Base-by-base conservation (phyloP, 78 protist species). In the Diacronema lutheri region DNA sequence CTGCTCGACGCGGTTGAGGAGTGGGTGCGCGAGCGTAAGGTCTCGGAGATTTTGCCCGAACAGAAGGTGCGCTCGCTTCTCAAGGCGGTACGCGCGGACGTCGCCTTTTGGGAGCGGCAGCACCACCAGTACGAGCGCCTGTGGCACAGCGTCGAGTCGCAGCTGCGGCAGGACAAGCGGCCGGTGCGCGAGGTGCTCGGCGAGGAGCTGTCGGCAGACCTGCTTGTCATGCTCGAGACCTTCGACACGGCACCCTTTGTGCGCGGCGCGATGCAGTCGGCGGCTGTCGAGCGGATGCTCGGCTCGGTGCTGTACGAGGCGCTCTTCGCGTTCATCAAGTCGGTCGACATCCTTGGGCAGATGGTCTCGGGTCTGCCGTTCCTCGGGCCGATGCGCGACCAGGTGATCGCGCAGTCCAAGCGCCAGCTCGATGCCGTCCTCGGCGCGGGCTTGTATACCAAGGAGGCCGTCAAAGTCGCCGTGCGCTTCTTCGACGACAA, bases 61-160 rank as follows among this genome's bases (percentile, higher is more conserved):
- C 19, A 11, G 29, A 20, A 37, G 55, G 50, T 46, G 33, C 29
- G 76, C 26, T 3, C 11, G 55, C 76, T 69, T 6, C 76, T 69
- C 31, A 14, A 23, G 40, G 76, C 37, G n/a, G 23, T 69, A n/a
- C 76, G 76, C 41, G 55, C 0, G 31, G 76, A 69, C 76, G 26
- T 21, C 35, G 31, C 40, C n/a, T 69, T 69, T 55, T 69, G 76
- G 76, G 76, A 44, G 55, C 76, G 37, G 76, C 76, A 69, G 76
- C 76, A 46, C 55, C 26, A 31, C 19, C 76, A 69, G 50, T 69
- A 33, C 33, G 55, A 44, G 46, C 76, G 76, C 55, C 9, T 26
- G 31, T 69, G 76, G 76, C 31, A 1, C n/a, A n/a, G 9, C 2
- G 29, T 69, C 76, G 76, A 38, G 55, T 23, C 44, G 31, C 40